Conservation (phyloP, 257 asterid genomes). For the Scutellaria galericulata region DNA sequence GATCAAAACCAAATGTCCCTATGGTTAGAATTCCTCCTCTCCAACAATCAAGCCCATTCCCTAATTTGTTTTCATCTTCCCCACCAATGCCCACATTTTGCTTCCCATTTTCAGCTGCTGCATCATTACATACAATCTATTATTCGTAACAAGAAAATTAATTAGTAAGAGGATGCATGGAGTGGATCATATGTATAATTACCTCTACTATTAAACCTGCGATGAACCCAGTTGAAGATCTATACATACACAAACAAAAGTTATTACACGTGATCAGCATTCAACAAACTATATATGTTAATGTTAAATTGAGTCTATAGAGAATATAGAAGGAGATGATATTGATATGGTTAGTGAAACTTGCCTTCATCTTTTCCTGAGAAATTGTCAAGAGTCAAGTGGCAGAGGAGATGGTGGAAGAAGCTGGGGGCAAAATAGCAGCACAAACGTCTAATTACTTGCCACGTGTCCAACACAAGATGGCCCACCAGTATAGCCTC, state of each 20-base stretch:
- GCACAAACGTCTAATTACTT: neutral
- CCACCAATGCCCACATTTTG: conserved; percentile 33
- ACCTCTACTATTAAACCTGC: conserved; percentile 64
- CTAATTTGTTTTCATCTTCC: conserved; percentile 32
- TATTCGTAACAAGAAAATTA: neutral
- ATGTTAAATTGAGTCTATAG: too few species aligned
- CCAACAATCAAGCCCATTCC: conserved; percentile 43
- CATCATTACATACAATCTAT: conserved; percentile 18
- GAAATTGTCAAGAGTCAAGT: conserved; percentile 13
- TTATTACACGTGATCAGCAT: too few species aligned
- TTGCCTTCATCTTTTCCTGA: conserved; percentile 14
- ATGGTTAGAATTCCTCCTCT: conserved; percentile 61
- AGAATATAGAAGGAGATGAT: too few species aligned
- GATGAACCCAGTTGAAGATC: conserved; percentile 91
- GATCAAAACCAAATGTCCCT: conserved; percentile 73
- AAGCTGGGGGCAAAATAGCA: conserved; percentile 12
- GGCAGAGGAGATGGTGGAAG: conserved; percentile 7
- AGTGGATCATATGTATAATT: neutral
- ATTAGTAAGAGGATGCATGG: neutral
- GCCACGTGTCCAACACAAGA: conserved; percentile 30
- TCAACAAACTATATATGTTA: too few species aligned
- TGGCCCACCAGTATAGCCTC: conserved; percentile 30
- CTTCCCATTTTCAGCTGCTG: conserved; percentile 39
- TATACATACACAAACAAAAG: conserved; percentile 24
- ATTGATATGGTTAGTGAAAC: neutral